These are phyloP conservation scores for Ceratocystis eucalypticola DNA, from an alignment of 2,329 filamentous ascomycete species.

Conservation along the genomic window DNA sequence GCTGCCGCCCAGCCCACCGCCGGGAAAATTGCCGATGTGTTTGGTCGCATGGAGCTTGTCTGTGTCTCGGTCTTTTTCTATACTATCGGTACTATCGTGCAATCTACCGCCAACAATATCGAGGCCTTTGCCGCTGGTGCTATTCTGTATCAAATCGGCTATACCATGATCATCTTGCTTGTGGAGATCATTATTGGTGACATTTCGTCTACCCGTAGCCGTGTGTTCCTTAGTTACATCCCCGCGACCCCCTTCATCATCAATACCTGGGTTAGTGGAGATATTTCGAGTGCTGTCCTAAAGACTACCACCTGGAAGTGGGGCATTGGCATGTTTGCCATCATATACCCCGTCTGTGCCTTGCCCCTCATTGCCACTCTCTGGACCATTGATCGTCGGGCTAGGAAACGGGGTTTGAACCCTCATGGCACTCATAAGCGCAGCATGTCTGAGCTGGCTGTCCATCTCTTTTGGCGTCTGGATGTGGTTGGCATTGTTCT, in stretches of 20 bases:
- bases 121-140: slow-evolving; percentile 43
- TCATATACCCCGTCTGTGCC: slow-evolving; percentile 47
- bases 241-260: slow-evolving; percentile 46
- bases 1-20: slow-evolving; percentile 44
- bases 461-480: slow-evolving; percentile 34
- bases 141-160: slow-evolving; percentile 49
- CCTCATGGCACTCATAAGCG: slow-evolving; percentile 26
- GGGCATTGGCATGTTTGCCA: slow-evolving; percentile 52
- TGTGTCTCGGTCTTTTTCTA: slow-evolving; percentile 48
- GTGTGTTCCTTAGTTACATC: slow-evolving; percentile 52
- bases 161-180: slow-evolving; percentile 46
- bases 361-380: slow-evolving; percentile 43
- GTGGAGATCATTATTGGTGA: slow-evolving; percentile 53
- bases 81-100: slow-evolving; percentile 42
- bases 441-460: slow-evolving; percentile 13
- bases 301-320: slow-evolving; percentile 41
- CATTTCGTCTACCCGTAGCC: slow-evolving; percentile 47
- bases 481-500: slow-evolving; percentile 35
- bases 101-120: slow-evolving; percentile 37
- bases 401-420: slow-evolving; percentile 37
- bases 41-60: slow-evolving; percentile 46
- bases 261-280: slow-evolving; percentile 52
- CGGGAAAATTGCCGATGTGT: slow-evolving; percentile 49
- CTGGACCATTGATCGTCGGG: slow-evolving; percentile 37
- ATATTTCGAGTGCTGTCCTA: slow-evolving; percentile 39